Evolutionary conservation across 2,329 filamentous ascomycete species (phyloP).

Genomic region (Fusarium chuoi): DNA sequence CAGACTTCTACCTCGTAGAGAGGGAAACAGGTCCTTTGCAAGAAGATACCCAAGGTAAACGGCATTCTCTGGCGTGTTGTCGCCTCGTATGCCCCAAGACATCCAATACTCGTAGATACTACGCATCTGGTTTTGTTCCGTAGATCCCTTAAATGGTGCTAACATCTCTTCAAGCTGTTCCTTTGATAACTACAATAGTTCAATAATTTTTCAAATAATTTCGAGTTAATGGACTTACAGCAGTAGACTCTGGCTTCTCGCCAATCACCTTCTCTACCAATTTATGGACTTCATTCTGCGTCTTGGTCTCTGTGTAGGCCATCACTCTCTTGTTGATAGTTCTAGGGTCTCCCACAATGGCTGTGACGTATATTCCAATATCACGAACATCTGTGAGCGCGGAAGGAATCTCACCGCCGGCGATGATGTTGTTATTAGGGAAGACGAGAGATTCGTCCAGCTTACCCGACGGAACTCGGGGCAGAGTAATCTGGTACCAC

Average conservation of each 20-base stretch:
- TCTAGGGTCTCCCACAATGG: not conserved
- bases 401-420: not conserved
- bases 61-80: conserved; percentile 6
- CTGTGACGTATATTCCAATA: conserved; percentile 6
- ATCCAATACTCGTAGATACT: conserved; percentile 5
- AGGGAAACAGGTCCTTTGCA: conserved; percentile 8
- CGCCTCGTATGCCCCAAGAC: conserved; percentile 15
- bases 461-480: conserved; percentile 6
- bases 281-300: conserved; percentile 1
- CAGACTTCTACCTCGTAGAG: not conserved
- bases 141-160: not conserved
- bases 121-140: not conserved
- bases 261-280: not conserved
- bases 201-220: rapidly evolving
- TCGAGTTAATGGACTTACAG: not conserved
- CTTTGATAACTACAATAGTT: not conserved
- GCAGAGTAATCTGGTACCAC: conserved; percentile 13
- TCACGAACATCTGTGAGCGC: not conserved
- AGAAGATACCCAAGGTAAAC: conserved; percentile 10
- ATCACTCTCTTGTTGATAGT: conserved; percentile 11
- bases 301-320: not conserved
- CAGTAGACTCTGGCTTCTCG: conserved; percentile 6
- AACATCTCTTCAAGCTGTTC: not conserved
- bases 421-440: conserved; percentile 7
- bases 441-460: not conserved